Evolutionary conservation across 208 protist genomes (phyloP).

Genomic region (Acanthamoeba triangularis): DNA sequence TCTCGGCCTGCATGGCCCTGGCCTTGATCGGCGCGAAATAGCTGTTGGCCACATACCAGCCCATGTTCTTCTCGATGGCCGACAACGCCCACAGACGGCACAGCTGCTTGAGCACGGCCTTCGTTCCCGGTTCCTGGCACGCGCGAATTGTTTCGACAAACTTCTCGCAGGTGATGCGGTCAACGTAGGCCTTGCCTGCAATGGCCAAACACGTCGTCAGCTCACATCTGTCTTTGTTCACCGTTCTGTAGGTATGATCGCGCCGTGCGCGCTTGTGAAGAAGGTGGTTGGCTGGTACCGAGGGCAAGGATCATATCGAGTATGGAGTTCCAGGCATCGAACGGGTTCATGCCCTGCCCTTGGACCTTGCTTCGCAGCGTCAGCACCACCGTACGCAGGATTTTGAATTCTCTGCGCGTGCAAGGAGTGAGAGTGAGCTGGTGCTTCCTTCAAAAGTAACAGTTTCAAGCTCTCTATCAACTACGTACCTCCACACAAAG

Average conservation of each 20-base stretch:
- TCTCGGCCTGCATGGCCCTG: conserved; percentile 34
- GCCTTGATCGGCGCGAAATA: conserved; percentile 64
- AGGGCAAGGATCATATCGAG: conserved; percentile 33
- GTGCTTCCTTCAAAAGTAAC: not conserved
- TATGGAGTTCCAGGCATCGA: conserved; percentile 66
- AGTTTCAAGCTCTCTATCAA: not conserved
- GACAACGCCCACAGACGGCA: conserved; percentile 28
- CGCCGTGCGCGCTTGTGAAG: not conserved
- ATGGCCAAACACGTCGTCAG: not conserved
- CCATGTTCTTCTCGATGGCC: conserved; percentile 39
- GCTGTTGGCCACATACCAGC: conserved; percentile 41
- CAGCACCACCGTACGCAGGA: conserved; percentile 40
- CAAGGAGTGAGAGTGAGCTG: not conserved
- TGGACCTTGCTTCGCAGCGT: conserved; percentile 18
- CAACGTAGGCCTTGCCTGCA: conserved; percentile 65
- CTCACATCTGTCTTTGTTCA: no score
- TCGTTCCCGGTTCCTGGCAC: not conserved
- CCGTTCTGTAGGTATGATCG: no score
- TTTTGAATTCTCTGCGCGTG: conserved; percentile 38
- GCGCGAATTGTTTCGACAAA: conserved; percentile 15
- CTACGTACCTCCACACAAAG: conserved; percentile 1
- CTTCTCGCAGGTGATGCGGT: conserved; percentile 58
- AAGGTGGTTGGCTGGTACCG: not conserved
- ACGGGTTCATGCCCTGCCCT: conserved; percentile 35
- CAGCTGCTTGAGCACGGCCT: conserved; percentile 42